These are phyloP conservation scores for Austroboletus niveus DNA, from an alignment of 1,284 basidiomycete species.

Conservation along the genomic window DNA sequence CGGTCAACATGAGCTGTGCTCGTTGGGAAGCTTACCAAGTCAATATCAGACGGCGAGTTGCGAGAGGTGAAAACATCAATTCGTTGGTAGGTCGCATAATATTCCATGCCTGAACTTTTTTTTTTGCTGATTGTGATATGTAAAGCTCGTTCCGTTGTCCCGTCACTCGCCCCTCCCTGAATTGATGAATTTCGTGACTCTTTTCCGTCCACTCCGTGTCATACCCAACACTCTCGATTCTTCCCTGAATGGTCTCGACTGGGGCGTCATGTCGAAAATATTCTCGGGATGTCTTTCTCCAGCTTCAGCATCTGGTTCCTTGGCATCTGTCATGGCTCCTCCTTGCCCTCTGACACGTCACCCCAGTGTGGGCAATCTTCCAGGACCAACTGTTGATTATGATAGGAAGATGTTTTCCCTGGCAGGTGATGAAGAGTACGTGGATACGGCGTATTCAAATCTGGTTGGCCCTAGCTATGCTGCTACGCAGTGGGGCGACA, in stretches of 20 bases:
- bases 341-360: slow-evolving; percentile 21
- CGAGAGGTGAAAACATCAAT: slow-evolving; percentile 46
- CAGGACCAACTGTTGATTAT: slow-evolving; percentile 11
- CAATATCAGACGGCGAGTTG: slow-evolving; percentile 40
- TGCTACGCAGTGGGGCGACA: slow-evolving; percentile 55
- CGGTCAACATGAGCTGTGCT: slow-evolving; percentile 58
- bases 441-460: slow-evolving; percentile 57
- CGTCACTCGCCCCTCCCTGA: slow-evolving; percentile 88
- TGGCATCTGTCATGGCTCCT: slow-evolving; percentile 18
- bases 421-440: slow-evolving; percentile 17
- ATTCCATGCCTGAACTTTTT: background rate
- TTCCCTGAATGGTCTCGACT: slow-evolving; percentile 61
- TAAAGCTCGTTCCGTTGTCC: slow-evolving; percentile 76
- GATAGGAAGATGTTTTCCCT: background rate
- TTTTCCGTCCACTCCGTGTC: slow-evolving; percentile 74
- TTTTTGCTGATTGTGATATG: slow-evolving; percentile 2
- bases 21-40: slow-evolving; percentile 63
- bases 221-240: slow-evolving; percentile 80
- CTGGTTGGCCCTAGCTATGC: slow-evolving; percentile 50
- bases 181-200: slow-evolving; percentile 70
- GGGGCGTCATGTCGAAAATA: slow-evolving; percentile 63
- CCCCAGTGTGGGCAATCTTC: slow-evolving; percentile 8
- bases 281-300: slow-evolving; percentile 55
- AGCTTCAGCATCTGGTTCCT: slow-evolving; percentile 6
- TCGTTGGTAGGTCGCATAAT: slow-evolving; percentile 49